Evolutionary conservation across 1,284 basidiomycete genomes (phyloP).

Genomic region (Ganoderma sp.): DNA sequence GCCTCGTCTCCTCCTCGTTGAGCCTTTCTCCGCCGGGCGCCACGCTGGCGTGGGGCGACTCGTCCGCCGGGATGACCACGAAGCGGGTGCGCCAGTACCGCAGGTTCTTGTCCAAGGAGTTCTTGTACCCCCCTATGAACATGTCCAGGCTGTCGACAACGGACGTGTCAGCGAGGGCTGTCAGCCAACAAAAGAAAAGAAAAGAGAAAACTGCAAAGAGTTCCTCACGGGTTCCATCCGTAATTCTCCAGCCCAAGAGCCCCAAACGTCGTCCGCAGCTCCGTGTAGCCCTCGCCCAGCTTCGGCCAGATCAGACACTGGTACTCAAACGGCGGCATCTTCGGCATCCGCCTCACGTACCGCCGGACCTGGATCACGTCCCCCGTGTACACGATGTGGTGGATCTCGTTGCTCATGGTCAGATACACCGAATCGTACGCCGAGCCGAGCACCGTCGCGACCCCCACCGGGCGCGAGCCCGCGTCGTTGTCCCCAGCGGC

Average conservation of each 20-base stretch:
- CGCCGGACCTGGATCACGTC: conserved; percentile 89
- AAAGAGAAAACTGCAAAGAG: not conserved
- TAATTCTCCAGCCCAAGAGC: conserved; percentile 82
- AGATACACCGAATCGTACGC: conserved; percentile 85
- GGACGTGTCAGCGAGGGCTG: not conserved
- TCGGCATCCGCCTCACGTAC: conserved; percentile 80
- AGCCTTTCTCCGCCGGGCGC: conserved; percentile 73
- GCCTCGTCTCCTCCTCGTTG: conserved; percentile 86
- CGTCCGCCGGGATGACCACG: conserved; percentile 86
- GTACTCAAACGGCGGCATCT: conserved; percentile 73
- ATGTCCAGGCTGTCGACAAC: conserved; percentile 64
- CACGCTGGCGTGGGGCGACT: conserved; percentile 60
- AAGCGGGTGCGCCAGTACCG: conserved; percentile 97
- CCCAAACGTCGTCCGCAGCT: conserved; percentile 76
- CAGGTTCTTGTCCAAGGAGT: conserved; percentile 79
- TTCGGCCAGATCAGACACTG: conserved; percentile 94
- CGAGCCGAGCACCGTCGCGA: conserved; percentile 72
- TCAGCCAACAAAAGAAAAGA: not conserved
- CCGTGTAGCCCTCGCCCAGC: conserved; percentile 85
- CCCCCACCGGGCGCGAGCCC: conserved; percentile 64
- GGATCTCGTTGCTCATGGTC: conserved; percentile 95
- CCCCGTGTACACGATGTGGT: conserved; percentile 87
- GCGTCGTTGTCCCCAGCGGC: conserved; percentile 59
- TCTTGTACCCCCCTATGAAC: conserved; percentile 87
- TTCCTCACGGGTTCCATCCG: conserved; percentile 75